Conservation (phyloP, 176 grass and related monocot genomes). For the Oryza brachyantha region DNA sequence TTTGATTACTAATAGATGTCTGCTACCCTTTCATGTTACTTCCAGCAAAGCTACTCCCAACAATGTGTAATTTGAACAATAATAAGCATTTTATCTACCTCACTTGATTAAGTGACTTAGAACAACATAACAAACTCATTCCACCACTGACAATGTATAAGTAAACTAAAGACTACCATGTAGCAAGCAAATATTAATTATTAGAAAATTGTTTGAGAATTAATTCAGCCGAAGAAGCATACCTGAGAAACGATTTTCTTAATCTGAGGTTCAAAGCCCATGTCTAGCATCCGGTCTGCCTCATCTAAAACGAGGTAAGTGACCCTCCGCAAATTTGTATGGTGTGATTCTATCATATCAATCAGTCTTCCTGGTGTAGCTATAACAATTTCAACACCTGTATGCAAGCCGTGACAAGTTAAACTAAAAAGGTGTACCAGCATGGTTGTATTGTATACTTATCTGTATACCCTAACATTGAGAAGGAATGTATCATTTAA, state of each 20-base stretch:
- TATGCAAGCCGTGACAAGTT: background rate
- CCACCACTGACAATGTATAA: conserved; percentile 3
- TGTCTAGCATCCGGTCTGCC: conserved; percentile 95
- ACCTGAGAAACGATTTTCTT: conserved; percentile 99
- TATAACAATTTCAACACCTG: conserved; percentile 98
- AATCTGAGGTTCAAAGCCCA: conserved; percentile 99
- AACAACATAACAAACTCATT: conserved; percentile 25
- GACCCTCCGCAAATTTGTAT: conserved; percentile 90
- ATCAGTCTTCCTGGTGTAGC: conserved; percentile 97
- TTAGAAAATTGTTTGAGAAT: background rate
- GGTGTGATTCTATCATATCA: conserved; percentile 98
- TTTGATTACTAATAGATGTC: background rate
- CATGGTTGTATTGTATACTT: background rate
- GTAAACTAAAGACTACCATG: background rate
- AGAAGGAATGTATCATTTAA: background rate
- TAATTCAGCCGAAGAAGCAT: conserved; percentile 1
- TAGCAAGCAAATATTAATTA: background rate
- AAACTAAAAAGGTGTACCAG: background rate
- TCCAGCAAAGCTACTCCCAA: background rate
- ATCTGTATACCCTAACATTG: background rate
- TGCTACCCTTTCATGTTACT: background rate
- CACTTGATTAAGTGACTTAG: background rate
- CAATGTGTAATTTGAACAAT: background rate
- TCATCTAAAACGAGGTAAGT: conserved; percentile 99
- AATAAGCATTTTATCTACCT: background rate